Conservation (phyloP, 352 stramenopile genomes). For the Pythium vanterpoolii region DNA sequence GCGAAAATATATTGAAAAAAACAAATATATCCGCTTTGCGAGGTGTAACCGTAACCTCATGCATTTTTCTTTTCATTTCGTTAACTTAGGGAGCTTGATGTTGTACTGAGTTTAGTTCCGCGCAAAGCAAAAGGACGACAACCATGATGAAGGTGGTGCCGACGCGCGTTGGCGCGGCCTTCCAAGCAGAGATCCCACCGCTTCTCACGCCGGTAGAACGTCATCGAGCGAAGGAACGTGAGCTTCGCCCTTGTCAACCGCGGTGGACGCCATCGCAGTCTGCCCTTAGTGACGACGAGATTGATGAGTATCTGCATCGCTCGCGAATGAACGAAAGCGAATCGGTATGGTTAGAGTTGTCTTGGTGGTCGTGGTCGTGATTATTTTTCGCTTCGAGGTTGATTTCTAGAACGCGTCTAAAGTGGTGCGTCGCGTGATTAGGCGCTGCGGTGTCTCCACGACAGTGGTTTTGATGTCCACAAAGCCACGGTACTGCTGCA, state of each 20-base stretch:
- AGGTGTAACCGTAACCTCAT: neutral
- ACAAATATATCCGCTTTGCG: neutral
- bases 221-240: neutral
- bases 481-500: conserved; percentile 40
- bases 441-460: conserved; percentile 60
- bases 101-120: neutral
- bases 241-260: conserved; percentile 25
- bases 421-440: conserved; percentile 17
- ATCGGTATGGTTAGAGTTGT: conserved; percentile 34
- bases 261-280: conserved; percentile 33
- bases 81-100: no score
- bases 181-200: conserved; percentile 52
- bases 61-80: no score
- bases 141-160: conserved; percentile 26
- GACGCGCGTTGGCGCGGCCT: conserved; percentile 31
- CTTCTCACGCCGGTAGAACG: conserved; percentile 35
- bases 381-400: neutral
- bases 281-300: conserved; percentile 29
- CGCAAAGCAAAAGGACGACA: neutral
- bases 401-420: neutral
- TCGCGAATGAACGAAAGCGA: conserved; percentile 53
- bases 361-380: neutral
- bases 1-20: no score
- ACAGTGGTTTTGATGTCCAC: conserved; percentile 45
- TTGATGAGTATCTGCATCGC: conserved; percentile 51